Evolutionary conservation across 176 grass and related monocot species (phyloP), one percentile per base, ranked within the genome.

Genomic region (Pontederia paniculata): DNA sequence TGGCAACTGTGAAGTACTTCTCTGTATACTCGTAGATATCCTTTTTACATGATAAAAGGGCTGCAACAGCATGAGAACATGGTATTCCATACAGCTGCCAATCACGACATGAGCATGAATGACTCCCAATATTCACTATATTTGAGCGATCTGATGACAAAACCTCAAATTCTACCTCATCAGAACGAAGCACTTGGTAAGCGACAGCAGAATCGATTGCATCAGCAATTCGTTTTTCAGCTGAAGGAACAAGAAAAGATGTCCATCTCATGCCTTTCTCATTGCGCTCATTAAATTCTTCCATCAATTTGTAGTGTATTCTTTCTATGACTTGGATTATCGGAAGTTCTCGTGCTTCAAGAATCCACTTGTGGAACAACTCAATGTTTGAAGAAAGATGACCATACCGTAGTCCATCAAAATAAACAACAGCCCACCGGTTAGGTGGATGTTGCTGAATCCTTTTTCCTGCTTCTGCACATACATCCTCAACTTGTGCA

Each of bases 131-230:
- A 42, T 72, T 72, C 28, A 72, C 69, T n/a, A 72, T 62, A 37
- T 42, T 44, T 11, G 69, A 72, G 12, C 69, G 48, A 52, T 72
- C 48, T 12, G 57, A 17, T 60, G 69, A 72, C 18, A 72, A 21
- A 50, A 72, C 69, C 57, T 72, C 69, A 53, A 72, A 72, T 62
- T 72, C 69, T n/a, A 72, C 46, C 44, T 72, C 69, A 45, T 72
- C 69, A 9, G 69, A 72, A 52, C 69, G 69, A n/a, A 72, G 69
- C 6, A 62, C 69, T 72, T 62, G 47, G 57, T 72, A 72, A 37
- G 18, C 37, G 21, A 50, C 23, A 22, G 69, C 17, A 23, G 13
- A 21, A 18, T 72, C 57, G 23, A 44, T 44, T 0, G 57, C 69
- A 22, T 72, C 57, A 0, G 57, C 60, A 18, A 72, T 61, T n/a